A percentile compares a stretch with the other conserved stretches of the same genome.
These are phyloP conservation scores for Cylindrotheca closterium DNA, from an alignment of 108 stramenopile species.

Conservation along the genomic window DNA sequence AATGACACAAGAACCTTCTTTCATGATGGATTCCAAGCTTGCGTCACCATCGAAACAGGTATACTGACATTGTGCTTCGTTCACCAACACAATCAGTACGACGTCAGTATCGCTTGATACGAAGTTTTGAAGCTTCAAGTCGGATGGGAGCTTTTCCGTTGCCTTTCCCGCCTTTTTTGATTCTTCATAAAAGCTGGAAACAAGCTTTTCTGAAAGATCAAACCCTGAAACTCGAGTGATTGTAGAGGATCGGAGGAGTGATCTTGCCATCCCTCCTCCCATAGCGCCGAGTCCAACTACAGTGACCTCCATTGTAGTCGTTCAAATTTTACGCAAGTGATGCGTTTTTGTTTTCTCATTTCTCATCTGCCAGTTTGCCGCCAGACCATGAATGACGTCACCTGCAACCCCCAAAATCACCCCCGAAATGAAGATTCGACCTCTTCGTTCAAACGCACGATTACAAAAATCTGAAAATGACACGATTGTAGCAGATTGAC, in stretches of 20 bases:
- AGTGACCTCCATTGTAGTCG: slow-evolving; percentile 12
- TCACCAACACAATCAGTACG: slow-evolving; percentile 63
- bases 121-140: slow-evolving; percentile 16
- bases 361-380: too few relatives aligned
- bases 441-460: too few relatives aligned
- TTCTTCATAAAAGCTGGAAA: slow-evolving; percentile 49
- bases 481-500: too few relatives aligned
- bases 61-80: slow-evolving; percentile 64
- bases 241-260: slow-evolving; percentile 47
- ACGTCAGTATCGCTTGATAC: slow-evolving; percentile 39
- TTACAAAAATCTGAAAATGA: too few relatives aligned
- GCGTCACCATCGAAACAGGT: slow-evolving; percentile 46
- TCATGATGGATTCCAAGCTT: slow-evolving; percentile 34
- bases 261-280: slow-evolving; percentile 81
- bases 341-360: too few relatives aligned
- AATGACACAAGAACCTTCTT: slow-evolving; percentile 48
- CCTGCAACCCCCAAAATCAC: too few relatives aligned
- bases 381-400: too few relatives aligned
- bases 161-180: slow-evolving; percentile 41
- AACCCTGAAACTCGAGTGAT: slow-evolving; percentile 40
- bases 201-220: slow-evolving; percentile 37
- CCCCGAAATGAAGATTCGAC: too few relatives aligned
- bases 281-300: slow-evolving; percentile 62
- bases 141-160: not conserved
- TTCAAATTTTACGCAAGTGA: too few relatives aligned